Percentiles rank a stretch among this genome's conserved stretches.
Conservation (phyloP, 2,329 filamentous ascomycete genomes). For the Fusarium incarnatum region DNA sequence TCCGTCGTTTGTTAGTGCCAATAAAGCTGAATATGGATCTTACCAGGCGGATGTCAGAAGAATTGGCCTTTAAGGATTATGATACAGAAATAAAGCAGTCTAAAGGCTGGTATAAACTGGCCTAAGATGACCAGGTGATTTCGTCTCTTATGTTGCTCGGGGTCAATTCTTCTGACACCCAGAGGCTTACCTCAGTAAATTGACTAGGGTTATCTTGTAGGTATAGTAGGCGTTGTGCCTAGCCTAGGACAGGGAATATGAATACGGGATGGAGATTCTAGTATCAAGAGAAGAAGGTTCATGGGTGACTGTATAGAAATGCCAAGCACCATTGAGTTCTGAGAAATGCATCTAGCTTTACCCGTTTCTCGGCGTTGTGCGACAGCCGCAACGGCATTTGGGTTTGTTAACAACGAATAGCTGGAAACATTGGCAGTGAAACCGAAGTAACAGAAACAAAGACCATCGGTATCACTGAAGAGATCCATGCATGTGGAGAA, state of each 20-base stretch:
- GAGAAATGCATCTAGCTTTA: neutral
- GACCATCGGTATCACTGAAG: neutral
- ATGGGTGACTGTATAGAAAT: neutral
- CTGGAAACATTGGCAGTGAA: neutral
- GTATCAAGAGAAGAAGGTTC: neutral
- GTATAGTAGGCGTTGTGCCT: neutral
- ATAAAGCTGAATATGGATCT: neutral
- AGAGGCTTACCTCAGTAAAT: too few species aligned
- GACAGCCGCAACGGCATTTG: neutral
- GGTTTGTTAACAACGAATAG: neutral
- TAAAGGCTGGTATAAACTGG: too few species aligned
- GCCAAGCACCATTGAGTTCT: neutral
- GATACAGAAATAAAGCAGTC: too few species aligned
- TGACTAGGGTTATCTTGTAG: too few species aligned
- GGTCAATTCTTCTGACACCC: too few species aligned
- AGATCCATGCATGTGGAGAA: neutral
- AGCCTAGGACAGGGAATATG: neutral
- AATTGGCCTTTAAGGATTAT: too few species aligned
- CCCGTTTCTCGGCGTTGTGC: neutral
- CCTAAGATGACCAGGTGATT: too few species aligned
- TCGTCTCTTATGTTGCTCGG: too few species aligned
- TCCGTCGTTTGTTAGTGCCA: neutral
- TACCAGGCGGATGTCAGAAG: too few species aligned
- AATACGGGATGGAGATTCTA: neutral
- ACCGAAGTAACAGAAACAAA: neutral